Conservation (phyloP, 495 filamentous ascomycete genomes). For the Neurospora tetraspora region DNA sequence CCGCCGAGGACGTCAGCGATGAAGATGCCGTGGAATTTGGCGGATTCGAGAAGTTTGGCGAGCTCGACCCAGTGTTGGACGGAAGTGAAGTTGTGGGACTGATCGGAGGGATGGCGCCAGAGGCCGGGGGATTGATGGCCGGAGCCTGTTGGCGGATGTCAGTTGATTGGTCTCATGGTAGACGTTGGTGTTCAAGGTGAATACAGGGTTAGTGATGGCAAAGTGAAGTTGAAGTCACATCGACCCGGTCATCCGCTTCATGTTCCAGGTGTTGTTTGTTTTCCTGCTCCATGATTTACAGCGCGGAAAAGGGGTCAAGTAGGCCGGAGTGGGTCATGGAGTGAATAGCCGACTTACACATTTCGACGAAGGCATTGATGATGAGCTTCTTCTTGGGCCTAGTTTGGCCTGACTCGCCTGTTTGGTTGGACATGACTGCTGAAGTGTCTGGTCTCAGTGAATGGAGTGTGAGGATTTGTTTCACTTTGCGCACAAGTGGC, state of each 20-base stretch:
- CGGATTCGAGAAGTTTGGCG: constrained; percentile 46
- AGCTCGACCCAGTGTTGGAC: constrained; percentile 47
- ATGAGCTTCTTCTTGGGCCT: constrained; percentile 47
- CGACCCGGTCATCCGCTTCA: background rate
- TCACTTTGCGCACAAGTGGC: background rate
- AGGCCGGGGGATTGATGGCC: constrained; percentile 57
- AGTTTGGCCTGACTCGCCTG: background rate
- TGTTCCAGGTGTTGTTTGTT: background rate
- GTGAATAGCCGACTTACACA: constrained; percentile 19
- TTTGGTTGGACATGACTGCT: background rate
- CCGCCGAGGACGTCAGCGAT: constrained; percentile 48
- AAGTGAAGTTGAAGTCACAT: constrained; percentile 1
- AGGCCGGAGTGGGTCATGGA: background rate
- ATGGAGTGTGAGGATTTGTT: background rate
- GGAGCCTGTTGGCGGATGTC: constrained; percentile 25
- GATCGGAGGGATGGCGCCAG: constrained; percentile 47
- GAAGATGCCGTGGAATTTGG: constrained; percentile 54
- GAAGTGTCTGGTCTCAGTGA: background rate
- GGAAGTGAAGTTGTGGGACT: constrained; percentile 43
- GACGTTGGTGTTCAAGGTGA: background rate
- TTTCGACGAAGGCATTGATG: constrained; percentile 57
- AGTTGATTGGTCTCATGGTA: background rate
- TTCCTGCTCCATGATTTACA: background rate
- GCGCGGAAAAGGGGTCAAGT: background rate
- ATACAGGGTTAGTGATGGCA: background rate